Base-by-base conservation (phyloP, 2,329 filamentous ascomycete genomes). In the Helminthosporium solani region DNA sequence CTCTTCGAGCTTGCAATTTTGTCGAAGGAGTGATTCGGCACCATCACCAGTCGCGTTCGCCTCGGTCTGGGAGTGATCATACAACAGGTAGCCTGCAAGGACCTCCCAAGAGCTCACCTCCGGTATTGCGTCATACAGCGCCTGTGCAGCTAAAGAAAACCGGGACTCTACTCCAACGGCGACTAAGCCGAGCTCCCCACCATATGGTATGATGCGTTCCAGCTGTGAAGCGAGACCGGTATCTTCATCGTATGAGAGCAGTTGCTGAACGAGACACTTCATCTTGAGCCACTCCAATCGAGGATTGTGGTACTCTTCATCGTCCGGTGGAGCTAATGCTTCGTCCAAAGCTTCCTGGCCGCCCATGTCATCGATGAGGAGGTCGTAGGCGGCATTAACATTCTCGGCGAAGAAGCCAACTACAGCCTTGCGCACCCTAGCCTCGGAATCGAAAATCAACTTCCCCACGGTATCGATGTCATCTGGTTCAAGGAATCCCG, bases 401-500 rank as follows among this genome's bases (percentile, higher is more conserved):
- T 90, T 92, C 48, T 89, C 87, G 15, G 88, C 85, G 61, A 99
- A 97, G 76, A 99, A 99, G 11, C 81, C 81, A 18, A 92, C 88
- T 2, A 96, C 88, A 2, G 92, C 87, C 71, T 90, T 95, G 44
- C 94, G 87, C 25, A 97, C 86, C 53, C 86, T 83, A 6, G 85
- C 73, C 61, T 97, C 92, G 1, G 85, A 81, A 60, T 99, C 94
- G 61, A 96, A 96, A 9, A 97, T 85, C 28, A 97, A 79, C 62
- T 86, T 86, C 33, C 91, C 91, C 37, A 97, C 83, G 3, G 84
- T 81, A 66, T 97, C 94, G 47, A 99, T 87, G 67, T 99, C 94
- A 57, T 88, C 83, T 0, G 92, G 91, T 58, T 97, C 91, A 1
- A 99, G 79, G 69, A 96, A 82, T 19, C 90, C 92, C 5, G 86